Evolutionary conservation across 2,329 filamentous ascomycete species (phyloP), one percentile per base, ranked within the genome.

Genomic region (Penicillium sp.): DNA sequence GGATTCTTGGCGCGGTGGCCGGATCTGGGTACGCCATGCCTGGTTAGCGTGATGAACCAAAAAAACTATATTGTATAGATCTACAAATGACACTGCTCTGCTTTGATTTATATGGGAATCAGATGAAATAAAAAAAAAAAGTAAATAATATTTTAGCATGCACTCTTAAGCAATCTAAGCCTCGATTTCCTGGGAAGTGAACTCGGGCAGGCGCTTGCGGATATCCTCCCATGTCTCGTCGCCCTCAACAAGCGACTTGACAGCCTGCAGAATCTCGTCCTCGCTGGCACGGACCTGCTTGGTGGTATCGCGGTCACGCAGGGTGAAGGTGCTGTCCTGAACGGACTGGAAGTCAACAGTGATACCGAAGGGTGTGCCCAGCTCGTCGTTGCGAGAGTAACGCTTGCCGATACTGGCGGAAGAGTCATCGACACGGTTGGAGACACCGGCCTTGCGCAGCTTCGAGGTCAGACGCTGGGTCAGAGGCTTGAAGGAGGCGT

Each of bases 341-440:
- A 96, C 81, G 48, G 91, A 95, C 81, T 97, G 91, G 84, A 97
- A 97, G 76, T 97, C 93, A 59, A 97, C 86, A 0, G 93, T 97
- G 75, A 97, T 88, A 72, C 92, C 93, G 64, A 97, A 88, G 8
- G 93, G 91, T 45, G 94, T 97, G 70, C 93, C 94, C 58, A 97
- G 85, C 80, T 97, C 93, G 76, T 97, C 93, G 74, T 97, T 97
- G 69, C 94, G 88, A 73, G 89, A 87, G 77, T 96, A 97, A 54
- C 93, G 89, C 83, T 96, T 96, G 74, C 93, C 93, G 68, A 97
- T 97, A 62, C 88, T 92, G 61, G 93, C 92, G 29, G 89, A 91
- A 15, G 91, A 95, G 75, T 94, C 90, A 71, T 97, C 94, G 38
- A 97, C 85, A 60, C 90, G 88, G 81, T 86, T 95, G 43, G 91